Percentiles rank a stretch among this genome's conserved stretches.
Conservation (phyloP, 306 rosid species). For the Vicia villosa region DNA sequence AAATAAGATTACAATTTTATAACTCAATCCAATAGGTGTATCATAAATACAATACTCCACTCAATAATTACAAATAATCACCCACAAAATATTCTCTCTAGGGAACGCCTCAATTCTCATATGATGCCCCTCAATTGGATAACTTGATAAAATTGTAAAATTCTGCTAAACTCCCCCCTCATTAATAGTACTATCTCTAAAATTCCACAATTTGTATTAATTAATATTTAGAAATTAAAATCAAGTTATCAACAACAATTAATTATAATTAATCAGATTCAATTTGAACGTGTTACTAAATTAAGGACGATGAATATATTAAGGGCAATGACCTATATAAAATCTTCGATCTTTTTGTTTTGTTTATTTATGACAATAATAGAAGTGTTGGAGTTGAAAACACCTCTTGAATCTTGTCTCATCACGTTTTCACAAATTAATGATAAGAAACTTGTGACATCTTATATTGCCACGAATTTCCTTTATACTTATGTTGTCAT, state of each 20-base stretch:
- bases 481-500: not conserved
- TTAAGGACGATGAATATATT: not conserved
- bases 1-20: no score
- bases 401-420: not conserved
- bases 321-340: not conserved
- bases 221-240: not conserved
- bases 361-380: not conserved
- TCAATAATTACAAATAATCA: no score
- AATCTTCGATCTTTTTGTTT: not conserved
- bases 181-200: no score
- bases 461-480: slow-evolving; percentile 11
- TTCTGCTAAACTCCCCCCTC: no score
- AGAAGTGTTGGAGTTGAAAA: slow-evolving; percentile 9
- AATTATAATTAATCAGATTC: not conserved
- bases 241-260: not conserved
- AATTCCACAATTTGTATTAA: no score
- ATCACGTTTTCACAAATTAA: slow-evolving; percentile 5
- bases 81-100: no score
- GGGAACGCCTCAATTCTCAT: no score
- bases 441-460: not conserved
- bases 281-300: not conserved
- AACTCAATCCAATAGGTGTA: no score
- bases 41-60: no score
- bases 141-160: no score
- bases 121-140: no score